phyloP scores from a whole-genome alignment of 805 yeast genomes.

The Cyberlindnera saturnus region DNA sequence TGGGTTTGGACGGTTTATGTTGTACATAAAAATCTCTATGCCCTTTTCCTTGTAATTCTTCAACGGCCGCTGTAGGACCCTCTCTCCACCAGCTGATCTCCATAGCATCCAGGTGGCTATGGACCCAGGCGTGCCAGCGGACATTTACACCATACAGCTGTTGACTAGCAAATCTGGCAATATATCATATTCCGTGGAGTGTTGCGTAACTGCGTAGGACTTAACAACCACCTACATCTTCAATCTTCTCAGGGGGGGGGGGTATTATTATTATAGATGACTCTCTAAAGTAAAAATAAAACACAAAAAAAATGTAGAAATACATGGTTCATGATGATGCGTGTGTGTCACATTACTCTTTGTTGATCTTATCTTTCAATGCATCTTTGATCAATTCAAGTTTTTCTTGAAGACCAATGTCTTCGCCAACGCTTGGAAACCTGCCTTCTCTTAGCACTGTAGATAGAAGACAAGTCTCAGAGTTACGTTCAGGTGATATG shows the following conservation, averaged over 20 bases:
- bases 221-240: no score
- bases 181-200: no score
- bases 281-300: background rate
- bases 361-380: constrained; percentile 32
- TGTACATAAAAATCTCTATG: no score
- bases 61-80: no score
- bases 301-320: background rate
- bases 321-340: background rate
- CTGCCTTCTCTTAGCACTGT: constrained; percentile 42
- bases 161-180: no score
- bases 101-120: no score
- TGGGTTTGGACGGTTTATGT: no score
- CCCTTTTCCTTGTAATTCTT: no score
- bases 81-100: no score
- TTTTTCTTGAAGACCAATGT: constrained; percentile 39
- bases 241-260: background rate
- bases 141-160: no score
- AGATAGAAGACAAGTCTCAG: constrained; percentile 56
- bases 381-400: constrained; percentile 61
- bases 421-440: constrained; percentile 40
- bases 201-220: no score
- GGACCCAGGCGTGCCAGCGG: no score
- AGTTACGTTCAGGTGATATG: constrained; percentile 69
- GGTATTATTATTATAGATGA: background rate
- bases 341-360: background rate